phyloP scores from a whole-genome alignment of 352 stramenopile genomes.

The Globisporangium okanoganense region DNA sequence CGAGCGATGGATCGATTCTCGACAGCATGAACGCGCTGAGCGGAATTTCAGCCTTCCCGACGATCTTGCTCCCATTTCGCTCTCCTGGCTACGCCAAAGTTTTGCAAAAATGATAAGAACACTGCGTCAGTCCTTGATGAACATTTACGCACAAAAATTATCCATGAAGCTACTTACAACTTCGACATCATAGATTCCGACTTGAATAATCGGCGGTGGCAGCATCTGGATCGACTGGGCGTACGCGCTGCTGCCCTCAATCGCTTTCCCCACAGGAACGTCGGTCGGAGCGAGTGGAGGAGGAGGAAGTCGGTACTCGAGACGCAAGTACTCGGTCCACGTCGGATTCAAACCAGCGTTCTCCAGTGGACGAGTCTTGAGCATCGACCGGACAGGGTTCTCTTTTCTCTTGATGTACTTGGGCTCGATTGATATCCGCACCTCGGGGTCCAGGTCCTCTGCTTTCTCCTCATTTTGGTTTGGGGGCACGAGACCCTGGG shows the following conservation, averaged over 20 bases:
- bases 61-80: conserved; percentile 23
- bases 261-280: conserved; percentile 5
- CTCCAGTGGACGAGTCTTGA: conserved; percentile 48
- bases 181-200: conserved; percentile 51
- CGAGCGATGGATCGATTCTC: neutral
- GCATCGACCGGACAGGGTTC: conserved; percentile 38
- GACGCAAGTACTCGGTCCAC: conserved; percentile 49
- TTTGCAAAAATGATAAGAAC: neutral
- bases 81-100: conserved; percentile 34
- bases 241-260: neutral
- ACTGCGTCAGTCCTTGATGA: neutral
- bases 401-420: conserved; percentile 52
- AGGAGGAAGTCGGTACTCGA: conserved; percentile 35
- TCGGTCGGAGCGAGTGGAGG: neutral
- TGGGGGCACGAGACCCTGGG: conserved; percentile 32
- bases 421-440: conserved; percentile 40
- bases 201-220: conserved; percentile 32
- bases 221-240: conserved; percentile 9
- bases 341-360: conserved; percentile 30
- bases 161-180: conserved; percentile 30
- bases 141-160: neutral
- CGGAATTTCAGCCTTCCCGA: conserved; percentile 40
- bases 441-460: conserved; percentile 45
- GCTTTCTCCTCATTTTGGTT: conserved; percentile 20
- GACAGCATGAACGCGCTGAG: conserved; percentile 30